A percentile compares a stretch with the other conserved stretches of the same genome.
phyloP scores from a whole-genome alignment of 2,329 filamentous ascomycete genomes.

The Moelleriella libera region DNA sequence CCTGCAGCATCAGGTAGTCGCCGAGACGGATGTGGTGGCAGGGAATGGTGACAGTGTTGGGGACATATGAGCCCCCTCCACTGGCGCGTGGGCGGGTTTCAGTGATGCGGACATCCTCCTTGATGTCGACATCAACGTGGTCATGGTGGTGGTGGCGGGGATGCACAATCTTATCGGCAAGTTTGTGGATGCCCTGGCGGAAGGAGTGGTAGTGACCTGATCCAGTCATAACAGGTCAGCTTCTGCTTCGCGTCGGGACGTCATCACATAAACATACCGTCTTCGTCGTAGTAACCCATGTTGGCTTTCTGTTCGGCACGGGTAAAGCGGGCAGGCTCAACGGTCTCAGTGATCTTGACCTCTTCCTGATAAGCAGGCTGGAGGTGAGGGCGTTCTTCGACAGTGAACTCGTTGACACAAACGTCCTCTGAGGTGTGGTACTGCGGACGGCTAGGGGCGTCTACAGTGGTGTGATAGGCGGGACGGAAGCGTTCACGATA shows the following conservation, averaged over 20 bases:
- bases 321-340: constrained; percentile 34
- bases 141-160: constrained; percentile 28
- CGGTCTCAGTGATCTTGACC: constrained; percentile 49
- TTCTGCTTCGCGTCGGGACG: constrained; percentile 2
- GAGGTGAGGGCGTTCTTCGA: constrained; percentile 17
- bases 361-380: constrained; percentile 38
- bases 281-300: constrained; percentile 54
- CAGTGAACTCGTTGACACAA: constrained; percentile 21
- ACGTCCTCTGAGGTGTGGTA: constrained; percentile 13
- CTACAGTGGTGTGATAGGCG: constrained; percentile 24
- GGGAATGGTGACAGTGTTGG: constrained; percentile 92
- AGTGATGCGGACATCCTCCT: constrained; percentile 11
- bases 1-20: constrained; percentile 97
- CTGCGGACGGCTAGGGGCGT: constrained; percentile 17
- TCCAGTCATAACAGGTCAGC: constrained; percentile 5
- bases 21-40: constrained; percentile 99
- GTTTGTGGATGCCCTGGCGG: constrained; percentile 40
- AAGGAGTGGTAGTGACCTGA: constrained; percentile 46
- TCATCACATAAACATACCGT: constrained; percentile 28
- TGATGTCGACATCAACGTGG: constrained; percentile 32
- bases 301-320: constrained; percentile 32
- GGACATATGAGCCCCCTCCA: constrained; percentile 22
- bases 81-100: constrained; percentile 13
- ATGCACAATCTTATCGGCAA: constrained; percentile 39
- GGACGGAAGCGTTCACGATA: constrained; percentile 49